Conservation (phyloP, 495 filamentous ascomycete genomes). For the Penicillium bovifimosum region DNA sequence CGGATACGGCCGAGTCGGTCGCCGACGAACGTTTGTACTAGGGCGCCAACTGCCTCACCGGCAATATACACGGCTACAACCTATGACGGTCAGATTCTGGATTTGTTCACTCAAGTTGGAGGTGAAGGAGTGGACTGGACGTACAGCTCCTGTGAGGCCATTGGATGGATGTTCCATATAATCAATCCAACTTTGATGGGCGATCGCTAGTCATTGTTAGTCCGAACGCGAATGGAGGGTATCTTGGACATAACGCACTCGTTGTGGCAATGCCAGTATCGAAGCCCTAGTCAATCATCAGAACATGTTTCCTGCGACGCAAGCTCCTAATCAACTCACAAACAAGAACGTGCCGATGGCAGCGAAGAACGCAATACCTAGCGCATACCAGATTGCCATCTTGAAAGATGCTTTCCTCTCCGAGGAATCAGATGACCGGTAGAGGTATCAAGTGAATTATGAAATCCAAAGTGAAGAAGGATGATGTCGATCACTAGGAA, state of each 20-base stretch:
- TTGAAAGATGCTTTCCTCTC: conserved; percentile 8
- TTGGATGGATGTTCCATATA: conserved; percentile 53
- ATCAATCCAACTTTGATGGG: conserved; percentile 54
- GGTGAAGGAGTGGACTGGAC: background rate
- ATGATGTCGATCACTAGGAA: background rate
- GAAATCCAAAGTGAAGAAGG: background rate
- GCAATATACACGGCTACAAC: conserved; percentile 57
- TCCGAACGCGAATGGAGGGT: background rate
- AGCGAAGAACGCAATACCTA: conserved; percentile 49
- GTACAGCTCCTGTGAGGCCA: conserved; percentile 52
- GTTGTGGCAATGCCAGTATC: conserved; percentile 57
- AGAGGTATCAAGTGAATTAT: background rate
- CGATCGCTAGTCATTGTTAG: conserved; percentile 42
- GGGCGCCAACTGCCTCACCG: conserved; percentile 50
- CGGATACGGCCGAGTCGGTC: conserved; percentile 53
- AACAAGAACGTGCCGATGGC: conserved; percentile 55
- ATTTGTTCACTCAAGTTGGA: background rate
- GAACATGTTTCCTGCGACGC: background rate
- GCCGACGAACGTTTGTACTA: conserved; percentile 48
- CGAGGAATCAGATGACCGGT: background rate
- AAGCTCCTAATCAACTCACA: conserved; percentile 28
- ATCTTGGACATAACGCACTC: conserved; percentile 34
- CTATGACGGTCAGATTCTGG: conserved; percentile 13
- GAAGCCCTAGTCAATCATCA: conserved; percentile 40
- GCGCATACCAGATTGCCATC: conserved; percentile 39